phyloP scores from a whole-genome alignment of 768 basidiomycete genomes.

The Lentinus tigrinus region DNA sequence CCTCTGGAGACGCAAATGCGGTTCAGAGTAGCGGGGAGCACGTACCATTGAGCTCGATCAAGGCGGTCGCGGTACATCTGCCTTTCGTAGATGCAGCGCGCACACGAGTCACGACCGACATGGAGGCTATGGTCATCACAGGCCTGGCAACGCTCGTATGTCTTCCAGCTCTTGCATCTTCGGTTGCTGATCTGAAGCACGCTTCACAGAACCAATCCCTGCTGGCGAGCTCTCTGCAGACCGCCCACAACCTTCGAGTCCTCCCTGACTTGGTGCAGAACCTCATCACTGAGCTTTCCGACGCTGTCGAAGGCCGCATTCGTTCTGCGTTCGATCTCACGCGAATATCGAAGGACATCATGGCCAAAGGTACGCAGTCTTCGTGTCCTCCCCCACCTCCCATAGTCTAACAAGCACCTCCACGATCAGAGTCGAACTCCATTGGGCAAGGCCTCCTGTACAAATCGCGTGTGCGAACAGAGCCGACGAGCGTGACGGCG shows the following conservation, averaged over 20 bases:
- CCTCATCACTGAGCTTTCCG: conserved; percentile 75
- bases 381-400: neutral
- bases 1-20: neutral
- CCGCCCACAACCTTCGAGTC: conserved; percentile 87
- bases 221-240: conserved; percentile 92
- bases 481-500: conserved; percentile 85
- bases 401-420: neutral
- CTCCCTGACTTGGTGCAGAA: conserved; percentile 81
- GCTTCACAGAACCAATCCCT: conserved; percentile 76
- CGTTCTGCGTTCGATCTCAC: conserved; percentile 82
- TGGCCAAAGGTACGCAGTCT: conserved; percentile 62
- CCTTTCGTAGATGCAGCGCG: conserved; percentile 72
- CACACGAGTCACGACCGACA: conserved; percentile 71
- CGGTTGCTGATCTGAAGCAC: neutral
- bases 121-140: conserved; percentile 86
- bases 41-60: conserved; percentile 66
- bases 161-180: conserved; percentile 11
- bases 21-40: neutral
- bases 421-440: conserved; percentile 22
- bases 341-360: conserved; percentile 81
- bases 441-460: conserved; percentile 49
- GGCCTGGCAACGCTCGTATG: conserved; percentile 78
- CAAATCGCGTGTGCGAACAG: conserved; percentile 83
- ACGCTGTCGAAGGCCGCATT: conserved; percentile 81
- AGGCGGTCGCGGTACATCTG: conserved; percentile 67